Conservation (phyloP, 2,329 filamentous ascomycete genomes). For the Fonsecaea monophora region DNA sequence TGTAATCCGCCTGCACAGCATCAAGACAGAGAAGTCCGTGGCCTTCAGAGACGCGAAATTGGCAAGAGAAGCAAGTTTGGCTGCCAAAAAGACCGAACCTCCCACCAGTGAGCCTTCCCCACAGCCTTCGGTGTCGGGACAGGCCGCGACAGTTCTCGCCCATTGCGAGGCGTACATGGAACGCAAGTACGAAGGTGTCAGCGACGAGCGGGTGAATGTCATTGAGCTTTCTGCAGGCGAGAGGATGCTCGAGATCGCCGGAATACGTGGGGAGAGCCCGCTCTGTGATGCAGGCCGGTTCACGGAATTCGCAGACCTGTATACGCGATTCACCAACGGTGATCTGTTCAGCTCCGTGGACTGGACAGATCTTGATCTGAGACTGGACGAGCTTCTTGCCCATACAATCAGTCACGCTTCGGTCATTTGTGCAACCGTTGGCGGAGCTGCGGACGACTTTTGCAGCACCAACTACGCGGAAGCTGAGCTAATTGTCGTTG, state of each 20-base stretch:
- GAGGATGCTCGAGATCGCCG: constrained; percentile 14
- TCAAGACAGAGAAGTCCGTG: constrained; percentile 24
- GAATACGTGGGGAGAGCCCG: constrained; percentile 4
- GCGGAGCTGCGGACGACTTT: constrained; percentile 13
- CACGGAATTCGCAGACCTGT: not conserved
- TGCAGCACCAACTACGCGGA: constrained; percentile 5
- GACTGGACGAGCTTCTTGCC: not conserved
- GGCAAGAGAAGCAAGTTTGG: not conserved
- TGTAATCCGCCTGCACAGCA: constrained; percentile 23
- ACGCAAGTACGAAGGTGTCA: constrained; percentile 14
- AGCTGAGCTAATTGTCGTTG: constrained; percentile 24
- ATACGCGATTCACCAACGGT: not conserved
- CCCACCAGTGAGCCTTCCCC: not conserved
- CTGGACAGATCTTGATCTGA: not conserved
- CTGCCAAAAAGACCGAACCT: not conserved
- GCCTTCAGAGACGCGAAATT: not conserved
- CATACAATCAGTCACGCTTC: constrained; percentile 19
- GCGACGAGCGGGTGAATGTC: constrained; percentile 17
- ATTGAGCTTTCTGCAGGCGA: constrained; percentile 25
- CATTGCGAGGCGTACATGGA: not conserved
- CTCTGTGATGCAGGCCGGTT: not conserved
- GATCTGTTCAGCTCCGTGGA: not conserved
- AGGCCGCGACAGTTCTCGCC: not conserved
- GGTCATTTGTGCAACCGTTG: constrained; percentile 20
- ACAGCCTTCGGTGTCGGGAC: not conserved